Base-by-base conservation (phyloP, 805 yeast species). In the Dipodascopsis tothii region DNA sequence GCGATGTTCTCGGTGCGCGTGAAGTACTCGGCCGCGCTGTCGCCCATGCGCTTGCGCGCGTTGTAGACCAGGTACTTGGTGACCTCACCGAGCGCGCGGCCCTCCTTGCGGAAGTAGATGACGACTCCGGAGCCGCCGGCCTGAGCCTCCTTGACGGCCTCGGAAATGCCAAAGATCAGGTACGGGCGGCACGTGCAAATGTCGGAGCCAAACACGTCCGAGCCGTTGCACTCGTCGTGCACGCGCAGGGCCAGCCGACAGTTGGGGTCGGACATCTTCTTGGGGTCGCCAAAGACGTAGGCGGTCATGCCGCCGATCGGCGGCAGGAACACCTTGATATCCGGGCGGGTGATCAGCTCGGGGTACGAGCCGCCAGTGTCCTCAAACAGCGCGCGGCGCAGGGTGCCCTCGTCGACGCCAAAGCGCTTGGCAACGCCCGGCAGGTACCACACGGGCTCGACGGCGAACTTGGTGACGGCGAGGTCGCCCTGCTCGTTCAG, bases 351-450 rank as follows among this genome's bases (percentile, higher is more conserved):
- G 41, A 78, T 67, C 52, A 78, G 66, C 61, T 78, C 84, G 14
- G 84, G 83, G 58, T 78, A 78, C 73, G 78, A 77, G 33, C 84
- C 83, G 55, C 80, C 80, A 39, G 84, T 78, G 57, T 78, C 83
- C 57, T 78, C 78, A 57, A 78, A 78, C 50, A 78, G 64, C 3
- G 80, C 76, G 39, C 75, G 70, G 58, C 84, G 71, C 38, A 78
- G 66, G 39, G 74, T 74, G 16, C 58, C 61, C 56, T 78, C 84
- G 25, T 74, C 64, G 48, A 78, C 71, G 22, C 73, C 74, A 56
- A 78, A 73, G 56, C 81, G 73, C 58, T 74, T 68, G 21, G 84
- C 84, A 46, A 78, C 80, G 21, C 81, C 82, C 2, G 84, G 84
- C 45, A 78, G 65, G 54, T 75, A 72, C 84, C 84, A 78, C 33